Percentiles rank a stretch among this genome's conserved stretches.
Evolutionary conservation across 176 grass and related monocot species (phyloP).

Genomic region (Bromus sterilis): DNA sequence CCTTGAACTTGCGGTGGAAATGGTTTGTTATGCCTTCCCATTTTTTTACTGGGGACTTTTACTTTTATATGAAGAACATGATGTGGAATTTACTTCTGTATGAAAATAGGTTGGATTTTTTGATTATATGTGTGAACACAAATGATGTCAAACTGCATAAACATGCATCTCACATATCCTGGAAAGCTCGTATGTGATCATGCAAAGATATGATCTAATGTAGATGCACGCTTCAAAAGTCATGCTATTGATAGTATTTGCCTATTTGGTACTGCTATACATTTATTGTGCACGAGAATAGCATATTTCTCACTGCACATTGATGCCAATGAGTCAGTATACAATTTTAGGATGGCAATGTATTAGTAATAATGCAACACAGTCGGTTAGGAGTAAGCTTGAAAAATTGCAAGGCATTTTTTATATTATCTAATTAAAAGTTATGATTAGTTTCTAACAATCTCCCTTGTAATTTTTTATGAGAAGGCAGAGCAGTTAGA

Average conservation of each 20-base stretch:
- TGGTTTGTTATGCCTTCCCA: constrained; percentile 25
- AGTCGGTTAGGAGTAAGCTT: neutral
- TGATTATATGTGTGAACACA: neutral
- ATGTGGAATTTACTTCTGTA: neutral
- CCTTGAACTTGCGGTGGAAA: constrained; percentile 9
- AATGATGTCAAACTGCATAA: neutral
- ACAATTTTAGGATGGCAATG: neutral
- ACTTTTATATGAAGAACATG: neutral
- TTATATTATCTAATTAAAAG: neutral
- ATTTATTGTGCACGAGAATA: neutral
- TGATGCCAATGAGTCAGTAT: neutral
- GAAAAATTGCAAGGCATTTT: neutral
- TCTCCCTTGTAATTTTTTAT: neutral
- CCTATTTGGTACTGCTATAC: neutral
- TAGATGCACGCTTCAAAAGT: neutral
- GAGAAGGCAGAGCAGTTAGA: constrained; percentile 11
- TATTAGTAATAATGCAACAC: neutral
- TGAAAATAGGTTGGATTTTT: neutral
- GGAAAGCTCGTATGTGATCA: neutral
- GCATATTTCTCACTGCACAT: neutral
- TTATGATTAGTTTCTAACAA: constrained; percentile 9
- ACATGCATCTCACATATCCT: neutral
- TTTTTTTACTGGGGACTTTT: neutral
- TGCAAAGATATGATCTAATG: neutral
- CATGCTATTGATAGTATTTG: neutral